Evolutionary conservation across 768 basidiomycete species (phyloP), one percentile per base, ranked within the genome.

Genomic region (Leccinum olivaceopallidum): DNA sequence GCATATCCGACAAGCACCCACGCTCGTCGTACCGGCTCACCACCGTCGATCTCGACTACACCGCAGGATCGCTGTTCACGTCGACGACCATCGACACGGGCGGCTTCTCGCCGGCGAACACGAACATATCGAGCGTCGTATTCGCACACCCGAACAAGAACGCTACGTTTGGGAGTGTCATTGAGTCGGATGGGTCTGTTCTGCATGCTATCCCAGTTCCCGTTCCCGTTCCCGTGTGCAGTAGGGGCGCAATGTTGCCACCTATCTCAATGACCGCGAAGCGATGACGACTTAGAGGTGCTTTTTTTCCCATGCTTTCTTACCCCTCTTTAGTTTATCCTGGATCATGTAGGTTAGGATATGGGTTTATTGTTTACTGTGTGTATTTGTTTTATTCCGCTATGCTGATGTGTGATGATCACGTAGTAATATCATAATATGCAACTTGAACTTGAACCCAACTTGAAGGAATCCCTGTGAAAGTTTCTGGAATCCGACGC

Each of bases 21-120:
- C 7, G 2, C 6, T 51, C 60, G 4, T 60, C 64, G 2, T n/a
- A 63, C 48, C 47, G 37, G 9, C 69, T 73, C 16, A 73, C 71
- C 12, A 74, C 71, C 44, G 58, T 69, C 24, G 69, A 73, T 22
- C 65, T 72, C 16, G 60, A 70, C 16, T 7, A 58, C 28, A 47
- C 67, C 6, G 59, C 50, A 3, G 56, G 58, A 5, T 57, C 66
- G 2, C 10, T 22, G 2, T 53, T 59, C 20, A 26, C 55, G 7
- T 30, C 34, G 28, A 47, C 34, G 24, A 32, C 47, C 8, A 48
- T 47, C 6, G 44, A 6, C 44, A 20, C 42, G 14, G 53, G 32
- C n/a, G 54, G 28, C 3, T 34, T 2, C 34, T 37, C 56, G 22
- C 34, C 32, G 26, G 56, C 57, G 16, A 53, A 7, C 24, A 67